A percentile compares a stretch with the other conserved stretches of the same genome.
These are phyloP conservation scores for Trametes meyenii DNA, from an alignment of 768 basidiomycete species.

Conservation along the genomic window DNA sequence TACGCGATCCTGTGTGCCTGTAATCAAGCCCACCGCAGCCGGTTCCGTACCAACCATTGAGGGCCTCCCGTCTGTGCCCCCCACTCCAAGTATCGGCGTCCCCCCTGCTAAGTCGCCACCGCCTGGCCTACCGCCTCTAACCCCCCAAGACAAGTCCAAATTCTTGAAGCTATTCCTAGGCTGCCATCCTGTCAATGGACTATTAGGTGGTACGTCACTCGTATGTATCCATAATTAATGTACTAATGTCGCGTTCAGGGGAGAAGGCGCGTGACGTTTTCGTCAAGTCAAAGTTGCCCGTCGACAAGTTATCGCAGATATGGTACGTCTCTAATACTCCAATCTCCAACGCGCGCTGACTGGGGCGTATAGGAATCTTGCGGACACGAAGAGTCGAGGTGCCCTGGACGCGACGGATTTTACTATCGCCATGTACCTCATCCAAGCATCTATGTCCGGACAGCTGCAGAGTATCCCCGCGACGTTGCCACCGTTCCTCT, in stretches of 20 bases:
- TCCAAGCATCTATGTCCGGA: conserved; percentile 88
- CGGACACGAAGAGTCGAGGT: conserved; percentile 94
- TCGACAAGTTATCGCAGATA: conserved; percentile 88
- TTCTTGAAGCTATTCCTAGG: conserved; percentile 79
- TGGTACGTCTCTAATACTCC: conserved; percentile 57
- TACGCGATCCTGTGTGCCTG: conserved; percentile 6
- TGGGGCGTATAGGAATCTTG: conserved; percentile 67
- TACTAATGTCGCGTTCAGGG: conserved; percentile 43
- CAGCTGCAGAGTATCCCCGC: conserved; percentile 72
- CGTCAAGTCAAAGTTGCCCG: conserved; percentile 84
- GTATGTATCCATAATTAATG: neutral
- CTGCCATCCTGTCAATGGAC: conserved; percentile 71
- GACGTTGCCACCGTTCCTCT: conserved; percentile 78
- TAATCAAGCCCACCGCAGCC: conserved; percentile 47
- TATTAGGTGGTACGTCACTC: conserved; percentile 67
- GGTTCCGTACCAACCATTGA: conserved; percentile 85
- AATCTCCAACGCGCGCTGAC: neutral
- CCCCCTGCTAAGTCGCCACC: conserved; percentile 66
- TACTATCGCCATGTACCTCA: conserved; percentile 94
- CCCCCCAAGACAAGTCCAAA: conserved; percentile 80
- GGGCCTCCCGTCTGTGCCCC: conserved; percentile 55
- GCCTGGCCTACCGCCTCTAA: conserved; percentile 64
- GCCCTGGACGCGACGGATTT: conserved; percentile 90
- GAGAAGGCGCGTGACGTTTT: conserved; percentile 91
- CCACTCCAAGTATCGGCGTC: conserved; percentile 55